phyloP scores from a whole-genome alignment of 345 rosid genomes.

The Gossypium australe region DNA sequence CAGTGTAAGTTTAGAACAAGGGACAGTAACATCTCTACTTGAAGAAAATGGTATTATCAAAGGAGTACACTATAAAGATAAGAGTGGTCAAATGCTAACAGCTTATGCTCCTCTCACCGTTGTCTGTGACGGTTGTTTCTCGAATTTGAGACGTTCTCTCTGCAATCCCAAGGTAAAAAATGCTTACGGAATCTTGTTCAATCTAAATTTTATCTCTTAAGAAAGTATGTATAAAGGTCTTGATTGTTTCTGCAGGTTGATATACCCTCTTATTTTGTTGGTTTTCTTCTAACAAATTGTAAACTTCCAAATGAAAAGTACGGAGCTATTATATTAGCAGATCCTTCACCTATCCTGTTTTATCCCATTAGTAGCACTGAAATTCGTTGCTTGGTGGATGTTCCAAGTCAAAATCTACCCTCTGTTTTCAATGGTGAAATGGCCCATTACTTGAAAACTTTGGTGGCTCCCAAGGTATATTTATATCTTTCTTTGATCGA shows the following conservation, averaged over 20 bases:
- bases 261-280: constrained; percentile 55
- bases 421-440: constrained; percentile 66
- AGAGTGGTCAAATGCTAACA: constrained; percentile 24
- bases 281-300: constrained; percentile 57
- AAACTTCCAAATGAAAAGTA: constrained; percentile 50
- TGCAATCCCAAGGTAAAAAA: constrained; percentile 36
- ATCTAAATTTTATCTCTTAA: background rate
- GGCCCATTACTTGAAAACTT: constrained; percentile 36
- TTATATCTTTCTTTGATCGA: background rate
- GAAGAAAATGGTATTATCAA: constrained; percentile 40
- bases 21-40: constrained; percentile 45
- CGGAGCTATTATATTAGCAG: constrained; percentile 46
- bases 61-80: constrained; percentile 48
- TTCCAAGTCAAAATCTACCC: constrained; percentile 44
- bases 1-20: constrained; percentile 62
- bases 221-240: background rate
- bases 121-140: constrained; percentile 46
- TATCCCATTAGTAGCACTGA: constrained; percentile 50
- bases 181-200: background rate
- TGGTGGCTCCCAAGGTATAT: constrained; percentile 32
- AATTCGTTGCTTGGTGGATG: background rate
- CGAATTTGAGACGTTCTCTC: constrained; percentile 46
- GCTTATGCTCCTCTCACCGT: constrained; percentile 53
- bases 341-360: constrained; percentile 50
- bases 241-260: constrained; percentile 41